Evolutionary conservation across 257 asterid species (phyloP), one percentile per base, ranked within the genome.

Genomic region (Jacaranda copaia): DNA sequence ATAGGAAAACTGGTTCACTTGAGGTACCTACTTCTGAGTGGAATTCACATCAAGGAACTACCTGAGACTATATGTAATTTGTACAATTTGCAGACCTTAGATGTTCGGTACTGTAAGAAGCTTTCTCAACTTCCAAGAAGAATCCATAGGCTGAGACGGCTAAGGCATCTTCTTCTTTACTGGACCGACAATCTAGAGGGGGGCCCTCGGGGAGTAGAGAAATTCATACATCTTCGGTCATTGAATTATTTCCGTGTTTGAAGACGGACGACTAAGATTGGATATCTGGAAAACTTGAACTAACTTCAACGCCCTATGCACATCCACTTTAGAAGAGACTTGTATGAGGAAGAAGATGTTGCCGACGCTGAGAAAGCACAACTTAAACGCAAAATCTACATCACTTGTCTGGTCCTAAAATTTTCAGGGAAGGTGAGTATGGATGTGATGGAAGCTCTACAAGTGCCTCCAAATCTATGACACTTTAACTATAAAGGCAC

Each of bases 1-100:
- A 49, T 58, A 8, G 80, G 65, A 49, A 75, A 16, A n/a, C 13
- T 74, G 72, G 36, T 51, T 48, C 68, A 57, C 40, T 35, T 80
- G 32, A 42, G 66, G 68, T 55, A 79, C 76, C 16, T 80, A 32
- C 45, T 36, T 20, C 45, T 79, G 66, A 18, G 64, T 10, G 2
- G 11, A 4, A 66, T 49, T 45, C 2, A 3, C 4, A 19, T 68
- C 1, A 15, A 0, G 65, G 2, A 39, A 70, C 52, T 74, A 36
- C 80, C 79, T n/a, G 40, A 13, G 8, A 19, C 58, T 5, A 15
- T 74, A 3, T 80, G 48, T 53, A 7, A 68, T 36, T n/a, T 80
- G 13, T 19, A 11, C 49, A 59, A 51, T 51, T 56, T 80, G 66
- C 73, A 51, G 20, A 36, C 45, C 8, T 49, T 80, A 40, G 68